Percentiles rank a stretch among this genome's conserved stretches.
These are phyloP conservation scores for Cardamine resedifolia DNA, from an alignment of 345 rosid genomes.

Conservation along the genomic window DNA sequence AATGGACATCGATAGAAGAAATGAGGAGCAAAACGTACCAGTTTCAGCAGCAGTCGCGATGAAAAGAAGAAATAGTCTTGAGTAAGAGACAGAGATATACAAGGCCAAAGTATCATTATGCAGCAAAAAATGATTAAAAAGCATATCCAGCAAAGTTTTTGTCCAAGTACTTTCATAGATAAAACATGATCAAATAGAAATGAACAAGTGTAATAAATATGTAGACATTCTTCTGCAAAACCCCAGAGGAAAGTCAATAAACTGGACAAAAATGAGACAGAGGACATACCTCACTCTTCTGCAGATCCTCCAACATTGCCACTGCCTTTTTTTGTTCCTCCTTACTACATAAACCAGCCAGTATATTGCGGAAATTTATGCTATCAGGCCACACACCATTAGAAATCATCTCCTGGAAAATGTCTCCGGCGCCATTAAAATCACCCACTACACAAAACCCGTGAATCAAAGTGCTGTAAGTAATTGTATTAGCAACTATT, in stretches of 20 bases:
- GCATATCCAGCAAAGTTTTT: too few relatives aligned
- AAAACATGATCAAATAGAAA: too few relatives aligned
- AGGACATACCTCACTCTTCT: neutral
- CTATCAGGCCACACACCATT: neutral
- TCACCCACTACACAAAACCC: neutral
- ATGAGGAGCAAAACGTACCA: too few relatives aligned
- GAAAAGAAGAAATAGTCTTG: too few relatives aligned
- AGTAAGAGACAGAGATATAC: too few relatives aligned
- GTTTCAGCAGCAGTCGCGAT: too few relatives aligned
- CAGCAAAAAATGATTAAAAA: too few relatives aligned
- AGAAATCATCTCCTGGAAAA: neutral
- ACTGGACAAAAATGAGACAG: neutral
- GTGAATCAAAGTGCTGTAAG: neutral
- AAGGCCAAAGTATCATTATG: too few relatives aligned
- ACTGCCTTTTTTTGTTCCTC: neutral
- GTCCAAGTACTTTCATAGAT: too few relatives aligned
- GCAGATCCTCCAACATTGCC: neutral
- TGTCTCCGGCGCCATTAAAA: neutral
- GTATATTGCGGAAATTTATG: neutral
- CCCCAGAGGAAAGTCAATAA: neutral
- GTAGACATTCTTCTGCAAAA: neutral
- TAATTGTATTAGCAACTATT: neutral
- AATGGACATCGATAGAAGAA: too few relatives aligned
- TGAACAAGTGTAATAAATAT: neutral
- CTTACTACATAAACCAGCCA: neutral